These are phyloP conservation scores for Fraxinus baroniana DNA, from an alignment of 305 asterid species.

Conservation along the genomic window DNA sequence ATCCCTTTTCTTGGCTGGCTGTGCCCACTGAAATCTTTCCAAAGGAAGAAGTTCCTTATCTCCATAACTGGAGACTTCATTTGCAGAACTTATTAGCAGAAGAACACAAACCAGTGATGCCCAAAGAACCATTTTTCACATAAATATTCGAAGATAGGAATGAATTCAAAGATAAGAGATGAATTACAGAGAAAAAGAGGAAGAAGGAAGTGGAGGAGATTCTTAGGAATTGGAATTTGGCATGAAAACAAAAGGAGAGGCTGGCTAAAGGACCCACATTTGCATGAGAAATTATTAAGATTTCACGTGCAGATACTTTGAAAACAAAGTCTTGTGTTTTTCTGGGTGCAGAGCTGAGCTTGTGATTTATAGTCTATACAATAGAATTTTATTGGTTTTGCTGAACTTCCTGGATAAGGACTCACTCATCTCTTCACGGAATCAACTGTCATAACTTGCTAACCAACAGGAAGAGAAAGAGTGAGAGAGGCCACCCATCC, in stretches of 20 bases:
- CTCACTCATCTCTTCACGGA: slow-evolving; percentile 40
- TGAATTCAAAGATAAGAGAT: not conserved
- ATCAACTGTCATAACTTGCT: slow-evolving; percentile 46
- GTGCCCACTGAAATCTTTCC: slow-evolving; percentile 31
- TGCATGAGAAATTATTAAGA: slow-evolving; percentile 93
- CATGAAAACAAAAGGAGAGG: slow-evolving; percentile 63
- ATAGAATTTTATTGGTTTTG: slow-evolving; percentile 28
- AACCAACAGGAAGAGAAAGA: slow-evolving; percentile 19
- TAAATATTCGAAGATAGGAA: not conserved
- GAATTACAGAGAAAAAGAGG: slow-evolving; percentile 21
- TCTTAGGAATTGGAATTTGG: slow-evolving; percentile 63
- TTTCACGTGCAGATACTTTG: slow-evolving; percentile 67
- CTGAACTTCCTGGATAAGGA: slow-evolving; percentile 38
- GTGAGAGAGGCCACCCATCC: not conserved
- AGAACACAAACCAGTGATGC: slow-evolving; percentile 27
- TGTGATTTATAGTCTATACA: not conserved
- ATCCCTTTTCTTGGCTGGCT: slow-evolving; percentile 13
- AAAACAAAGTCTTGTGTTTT: slow-evolving; percentile 11
- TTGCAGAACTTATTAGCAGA: slow-evolving; percentile 16
- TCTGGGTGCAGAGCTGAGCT: not conserved
- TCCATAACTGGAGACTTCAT: slow-evolving; percentile 28
- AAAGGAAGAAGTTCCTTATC: slow-evolving; percentile 50
- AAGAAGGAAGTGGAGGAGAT: slow-evolving; percentile 30
- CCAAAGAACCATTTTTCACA: slow-evolving; percentile 26
- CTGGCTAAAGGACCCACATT: slow-evolving; percentile 70